A percentile compares a stretch with the other conserved stretches of the same genome.
Conservation (phyloP, 176 grass and related monocot species). For the Leersia perrieri region DNA sequence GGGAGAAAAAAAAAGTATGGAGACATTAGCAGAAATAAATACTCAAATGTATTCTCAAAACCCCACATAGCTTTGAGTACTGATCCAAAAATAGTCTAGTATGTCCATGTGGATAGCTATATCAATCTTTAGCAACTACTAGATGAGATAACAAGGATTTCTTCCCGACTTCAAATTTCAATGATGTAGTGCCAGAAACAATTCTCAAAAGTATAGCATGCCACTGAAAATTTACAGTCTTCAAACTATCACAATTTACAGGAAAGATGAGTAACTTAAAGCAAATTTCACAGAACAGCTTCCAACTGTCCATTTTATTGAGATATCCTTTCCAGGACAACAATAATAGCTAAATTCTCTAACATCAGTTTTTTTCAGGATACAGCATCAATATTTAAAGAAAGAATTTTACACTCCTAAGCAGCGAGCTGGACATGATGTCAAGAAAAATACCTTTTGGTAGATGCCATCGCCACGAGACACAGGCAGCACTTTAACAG, state of each 20-base stretch:
- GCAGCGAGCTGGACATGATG: background rate
- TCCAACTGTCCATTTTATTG: background rate
- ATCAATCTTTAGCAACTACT: background rate
- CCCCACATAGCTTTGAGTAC: background rate
- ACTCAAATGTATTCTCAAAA: background rate
- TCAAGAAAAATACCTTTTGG: conserved; percentile 66
- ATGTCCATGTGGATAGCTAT: background rate
- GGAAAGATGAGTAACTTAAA: background rate
- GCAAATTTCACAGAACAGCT: background rate
- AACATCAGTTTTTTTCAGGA: background rate
- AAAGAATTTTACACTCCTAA: background rate
- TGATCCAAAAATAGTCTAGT: background rate
- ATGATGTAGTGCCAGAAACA: background rate
- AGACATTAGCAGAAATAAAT: background rate
- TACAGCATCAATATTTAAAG: background rate
- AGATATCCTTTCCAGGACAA: background rate
- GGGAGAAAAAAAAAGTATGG: background rate
- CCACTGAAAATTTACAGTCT: background rate
- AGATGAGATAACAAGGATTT: no score
- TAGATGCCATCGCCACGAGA: conserved; percentile 87
- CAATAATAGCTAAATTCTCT: background rate
- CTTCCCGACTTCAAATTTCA: no score
- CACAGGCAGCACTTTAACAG: conserved; percentile 92
- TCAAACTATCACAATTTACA: background rate
- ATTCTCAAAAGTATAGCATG: background rate